phyloP scores from a whole-genome alignment of 129 eudicot species.

The Lactuca saligna region DNA sequence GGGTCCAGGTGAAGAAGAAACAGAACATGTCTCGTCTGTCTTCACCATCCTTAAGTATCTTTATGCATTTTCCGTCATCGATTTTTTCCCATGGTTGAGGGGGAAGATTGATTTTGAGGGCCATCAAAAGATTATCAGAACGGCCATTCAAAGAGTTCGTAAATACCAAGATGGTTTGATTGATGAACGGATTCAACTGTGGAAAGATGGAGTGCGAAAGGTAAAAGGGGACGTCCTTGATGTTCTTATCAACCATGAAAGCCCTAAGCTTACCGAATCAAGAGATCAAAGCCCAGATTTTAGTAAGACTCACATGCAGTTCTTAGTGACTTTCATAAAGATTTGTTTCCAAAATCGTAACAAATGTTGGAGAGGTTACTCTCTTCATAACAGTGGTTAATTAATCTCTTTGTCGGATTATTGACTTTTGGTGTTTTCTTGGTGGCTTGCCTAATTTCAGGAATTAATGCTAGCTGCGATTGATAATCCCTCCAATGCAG shows the following conservation, averaged over 20 bases:
- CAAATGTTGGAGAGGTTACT: too few species aligned
- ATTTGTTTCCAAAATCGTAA: too few species aligned
- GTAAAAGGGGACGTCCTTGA: not conserved
- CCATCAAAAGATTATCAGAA: not conserved
- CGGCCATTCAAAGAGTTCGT: not conserved
- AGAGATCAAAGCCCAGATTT: conserved; percentile 1
- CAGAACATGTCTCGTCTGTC: conserved; percentile 10
- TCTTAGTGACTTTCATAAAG: too few species aligned
- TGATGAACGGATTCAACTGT: not conserved
- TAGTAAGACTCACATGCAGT: not conserved
- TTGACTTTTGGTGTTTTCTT: too few species aligned
- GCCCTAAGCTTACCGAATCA: not conserved
- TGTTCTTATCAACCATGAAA: conserved; percentile 1
- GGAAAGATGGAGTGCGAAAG: not conserved
- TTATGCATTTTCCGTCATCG: conserved; percentile 9
- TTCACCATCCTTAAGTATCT: conserved; percentile 6
- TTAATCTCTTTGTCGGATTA: too few species aligned
- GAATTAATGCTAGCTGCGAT: too few species aligned
- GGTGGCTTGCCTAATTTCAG: too few species aligned
- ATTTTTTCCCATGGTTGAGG: conserved; percentile 20
- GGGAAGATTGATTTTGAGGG: not conserved
- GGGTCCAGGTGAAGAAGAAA: too few species aligned
- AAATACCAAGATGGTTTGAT: conserved; percentile 1
- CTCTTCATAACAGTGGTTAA: too few species aligned
- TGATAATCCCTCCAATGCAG: too few species aligned